Percentiles rank a stretch among this genome's conserved stretches.
Evolutionary conservation across 768 basidiomycete species (phyloP).

Genomic region (Trametes cingulata): DNA sequence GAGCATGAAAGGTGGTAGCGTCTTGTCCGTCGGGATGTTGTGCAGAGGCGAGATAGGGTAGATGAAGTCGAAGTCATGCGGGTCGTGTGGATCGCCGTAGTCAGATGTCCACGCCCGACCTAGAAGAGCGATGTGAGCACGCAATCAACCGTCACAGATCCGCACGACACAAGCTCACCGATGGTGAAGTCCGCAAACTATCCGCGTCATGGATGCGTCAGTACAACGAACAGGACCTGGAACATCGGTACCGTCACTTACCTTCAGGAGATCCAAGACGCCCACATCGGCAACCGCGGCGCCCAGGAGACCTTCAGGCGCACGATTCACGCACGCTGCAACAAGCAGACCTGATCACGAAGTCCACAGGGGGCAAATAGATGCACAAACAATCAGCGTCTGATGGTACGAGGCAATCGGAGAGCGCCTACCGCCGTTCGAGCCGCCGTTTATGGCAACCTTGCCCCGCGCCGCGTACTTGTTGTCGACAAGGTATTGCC

Average conservation of each 20-base stretch:
- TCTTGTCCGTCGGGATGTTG: slow-evolving; percentile 63
- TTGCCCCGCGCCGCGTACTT: slow-evolving; percentile 70
- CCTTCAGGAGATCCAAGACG: slow-evolving; percentile 78
- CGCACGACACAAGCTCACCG: slow-evolving; percentile 40
- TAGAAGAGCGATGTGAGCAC: slow-evolving; percentile 24
- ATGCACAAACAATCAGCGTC: slow-evolving; percentile 2
- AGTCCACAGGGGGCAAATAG: neutral
- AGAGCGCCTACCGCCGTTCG: slow-evolving; percentile 66
- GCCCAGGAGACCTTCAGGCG: slow-evolving; percentile 75
- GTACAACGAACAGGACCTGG: neutral
- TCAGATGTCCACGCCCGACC: slow-evolving; percentile 79
- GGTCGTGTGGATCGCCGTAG: slow-evolving; percentile 73
- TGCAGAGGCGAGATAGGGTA: slow-evolving; percentile 79
- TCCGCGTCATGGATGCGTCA: slow-evolving; percentile 2
- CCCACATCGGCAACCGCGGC: slow-evolving; percentile 82
- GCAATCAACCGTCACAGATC: slow-evolving; percentile 10
- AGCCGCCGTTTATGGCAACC: slow-evolving; percentile 75
- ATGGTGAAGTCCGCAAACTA: slow-evolving; percentile 79
- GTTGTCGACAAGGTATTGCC: slow-evolving; percentile 71
- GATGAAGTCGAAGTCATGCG: slow-evolving; percentile 84
- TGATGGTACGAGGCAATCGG: neutral
- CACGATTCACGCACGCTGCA: slow-evolving; percentile 83
- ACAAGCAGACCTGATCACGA: slow-evolving; percentile 61
- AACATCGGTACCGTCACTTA: slow-evolving; percentile 29
- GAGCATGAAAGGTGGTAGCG: slow-evolving; percentile 71